phyloP scores from a whole-genome alignment of 2,329 filamentous ascomycete species.

The Fonsecaea monophora region DNA sequence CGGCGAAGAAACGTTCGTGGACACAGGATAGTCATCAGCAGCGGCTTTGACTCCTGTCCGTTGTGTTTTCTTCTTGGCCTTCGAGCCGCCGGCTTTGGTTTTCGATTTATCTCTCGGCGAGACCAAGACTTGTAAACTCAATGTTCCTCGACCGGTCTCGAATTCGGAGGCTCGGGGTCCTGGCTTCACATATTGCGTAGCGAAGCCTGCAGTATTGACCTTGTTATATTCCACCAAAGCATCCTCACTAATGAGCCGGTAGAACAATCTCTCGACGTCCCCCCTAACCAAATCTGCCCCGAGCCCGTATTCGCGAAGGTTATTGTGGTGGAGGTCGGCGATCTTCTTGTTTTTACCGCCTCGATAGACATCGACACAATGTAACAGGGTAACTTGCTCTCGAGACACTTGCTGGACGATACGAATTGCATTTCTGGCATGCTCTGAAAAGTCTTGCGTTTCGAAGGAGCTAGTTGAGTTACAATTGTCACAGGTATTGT shows the following conservation, averaged over 20 bases:
- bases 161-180: conserved; percentile 58
- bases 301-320: conserved; percentile 67
- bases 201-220: conserved; percentile 68
- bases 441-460: conserved; percentile 75
- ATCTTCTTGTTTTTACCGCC: conserved; percentile 70
- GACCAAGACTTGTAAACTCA: conserved; percentile 63
- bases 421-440: conserved; percentile 73
- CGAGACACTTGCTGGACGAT: conserved; percentile 67
- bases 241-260: conserved; percentile 74
- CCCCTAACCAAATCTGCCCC: conserved; percentile 74
- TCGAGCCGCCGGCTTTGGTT: conserved; percentile 40
- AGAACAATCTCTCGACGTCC: conserved; percentile 84
- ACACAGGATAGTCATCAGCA: conserved; percentile 59
- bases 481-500: conserved; percentile 87
- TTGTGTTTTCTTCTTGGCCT: conserved; percentile 42
- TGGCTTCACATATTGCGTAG: conserved; percentile 68
- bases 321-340: conserved; percentile 60
- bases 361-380: conserved; percentile 83
- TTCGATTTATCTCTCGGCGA: conserved; percentile 53
- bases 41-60: conserved; percentile 45
- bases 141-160: conserved; percentile 48
- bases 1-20: conserved; percentile 72
- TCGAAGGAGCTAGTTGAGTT: conserved; percentile 73
- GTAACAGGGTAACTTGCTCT: conserved; percentile 72
- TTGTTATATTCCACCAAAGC: conserved; percentile 75